Base-by-base conservation (phyloP, 192 early-diverging fungal species). In the Backusella morwellensis region DNA sequence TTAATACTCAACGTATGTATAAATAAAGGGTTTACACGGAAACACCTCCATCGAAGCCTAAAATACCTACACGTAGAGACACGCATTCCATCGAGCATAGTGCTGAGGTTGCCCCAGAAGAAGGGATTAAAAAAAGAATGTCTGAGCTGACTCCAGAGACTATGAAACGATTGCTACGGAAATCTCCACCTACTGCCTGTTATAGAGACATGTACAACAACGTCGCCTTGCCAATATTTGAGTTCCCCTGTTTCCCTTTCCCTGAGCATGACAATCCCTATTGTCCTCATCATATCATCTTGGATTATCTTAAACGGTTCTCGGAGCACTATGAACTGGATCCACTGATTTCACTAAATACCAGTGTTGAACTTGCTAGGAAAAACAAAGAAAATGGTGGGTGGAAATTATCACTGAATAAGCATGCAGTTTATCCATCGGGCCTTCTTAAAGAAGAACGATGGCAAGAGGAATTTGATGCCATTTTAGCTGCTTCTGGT, bases 401-500 rank as follows among this genome's bases (percentile, higher is more conserved):
- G 11, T 75, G 59, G 66, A 66, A 75, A 11, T 7, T 66, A 14
- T 68, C 21, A 6, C 6, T 72, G 11, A 75, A 35, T 50, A 66
- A 68, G 35, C 41, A 47, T 21, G 26, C 38, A 50, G 32, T 42
- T 35, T 52, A 70, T 59, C 44, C 34, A 17, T 70, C 47, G 9
- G 75, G 23, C 0, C 47, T 40, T 19, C 9, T 77, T 38, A 32
- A 41, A 14, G 50, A 70, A 1, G 40, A 35, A 15, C 21, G n/a
- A 11, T 69, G 68, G 52, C 19, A 66, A 26, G 63, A 79, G 26
- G 52, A 36, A 1, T 68, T 75, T 68, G 73, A 79, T 66, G 78
- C 73, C 15, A 73, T 79, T 21, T 52, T 75, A 11, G 8, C 44
- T 63, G 73, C 78, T 7, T 75, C 78, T 41, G 78, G 78, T 63